Evolutionary conservation across 306 rosid genomes (phyloP), one percentile per base, ranked within the genome.

Genomic region (Dalbergia oliveri): DNA sequence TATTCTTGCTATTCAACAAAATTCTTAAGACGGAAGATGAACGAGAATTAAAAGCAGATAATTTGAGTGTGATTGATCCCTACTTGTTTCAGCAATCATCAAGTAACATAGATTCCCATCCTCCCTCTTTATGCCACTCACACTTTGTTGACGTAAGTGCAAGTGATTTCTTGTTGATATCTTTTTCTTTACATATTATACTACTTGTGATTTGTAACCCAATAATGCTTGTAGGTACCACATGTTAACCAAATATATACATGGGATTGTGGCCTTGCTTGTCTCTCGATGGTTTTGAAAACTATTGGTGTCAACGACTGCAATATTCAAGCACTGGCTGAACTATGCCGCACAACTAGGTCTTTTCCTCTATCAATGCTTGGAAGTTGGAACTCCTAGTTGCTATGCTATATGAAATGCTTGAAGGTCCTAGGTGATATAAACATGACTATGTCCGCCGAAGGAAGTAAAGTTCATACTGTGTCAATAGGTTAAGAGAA

Each of bases 221-320:
- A 12, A 59, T 84, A 79, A 62, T 89, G 86, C 82, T 85, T 84
- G 59, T 85, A 95, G 99, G 97, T 95, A 79, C 93, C 96, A 5
- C 98, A 89, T 64, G 61, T 93, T 78, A 89, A 89, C 87, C 99
- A 95, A 83, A 81, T 84, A 66, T 58, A 95, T 80, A 87, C 93
- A 80, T 95, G 99, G 99, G 99, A 95, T 84, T 95, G 99, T 71
- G 99, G 99, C 81, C 97, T 95, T 37, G 99, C 99, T 77, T 95
- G 99, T 60, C 89, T 90, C 74, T 63, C 85, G 82, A 95, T 95
- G 98, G 94, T 90, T 82, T 78, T 95, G 83, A 65, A 83, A 79
- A 87, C 91, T 43, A 50, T 93, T 77, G 94, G 98, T 66, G 85
- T 86, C 76, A 83, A 88, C 66, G 72, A 81, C 78, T 84, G 76